Base-by-base conservation (phyloP, 2,329 filamentous ascomycete genomes). In the Periconia macrospinosa region DNA sequence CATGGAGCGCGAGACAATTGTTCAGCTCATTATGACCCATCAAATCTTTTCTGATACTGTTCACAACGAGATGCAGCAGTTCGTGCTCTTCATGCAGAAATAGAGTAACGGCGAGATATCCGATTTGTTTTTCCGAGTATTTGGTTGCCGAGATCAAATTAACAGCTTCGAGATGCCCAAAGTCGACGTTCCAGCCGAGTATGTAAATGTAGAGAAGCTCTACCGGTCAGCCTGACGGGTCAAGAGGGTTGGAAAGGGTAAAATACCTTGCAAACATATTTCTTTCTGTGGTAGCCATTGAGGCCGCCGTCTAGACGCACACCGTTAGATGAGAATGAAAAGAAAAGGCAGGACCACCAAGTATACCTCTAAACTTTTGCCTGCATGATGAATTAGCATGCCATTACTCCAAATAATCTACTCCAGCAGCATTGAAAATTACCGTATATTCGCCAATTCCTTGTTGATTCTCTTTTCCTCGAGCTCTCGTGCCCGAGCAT, bases 401-500 rank as follows among this genome's bases (percentile, higher is more conserved):
- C 45, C 42, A 47, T 44, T 30, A 30, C 33, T 43, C 53, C 30
- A 50, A 5, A 27, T 27, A 27, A 27, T 49, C 23, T 17, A 27
- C 37, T 30, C 50, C 47, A 30, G 47, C 23, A 27, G 23, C 23
- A 27, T 27, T 49, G 41, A 47, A 55, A 79, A 83, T 61, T 70
- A 86, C 82, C 91, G 87, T 74, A 99, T 99, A 72, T 99, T 99
- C 72, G 94, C 94, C 75, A 99, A 79, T 79, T 99, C 94, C 81
- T 99, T 99, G 77, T 99, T 99, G 80, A 99, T 97, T 72, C 94
- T 86, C 83, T 99, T 99, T 81, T 99, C 94, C 75, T 99, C 94
- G 59, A 99, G 79, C 75, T 99, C 94, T 58, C 95, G 86, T 45
- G 95, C 94, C 75, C 94, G 85, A 50, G 94, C 94, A 75, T 99